Conservation (phyloP, 768 basidiomycete species). For the Dictyophora rubrovolvata region DNA sequence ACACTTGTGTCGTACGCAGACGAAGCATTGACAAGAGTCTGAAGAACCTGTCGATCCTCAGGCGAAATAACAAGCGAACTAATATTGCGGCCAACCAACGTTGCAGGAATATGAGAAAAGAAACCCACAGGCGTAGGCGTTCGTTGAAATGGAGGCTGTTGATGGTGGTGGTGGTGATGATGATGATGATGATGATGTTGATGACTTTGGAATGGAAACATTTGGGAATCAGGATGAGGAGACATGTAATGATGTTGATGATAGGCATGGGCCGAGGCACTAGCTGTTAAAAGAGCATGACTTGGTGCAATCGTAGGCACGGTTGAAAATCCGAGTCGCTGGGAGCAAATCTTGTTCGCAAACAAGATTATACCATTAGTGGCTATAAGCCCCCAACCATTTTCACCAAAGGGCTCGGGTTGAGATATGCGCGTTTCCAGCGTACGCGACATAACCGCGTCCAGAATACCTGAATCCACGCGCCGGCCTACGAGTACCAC, state of each 20-base stretch:
- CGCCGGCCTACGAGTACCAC: slow-evolving; percentile 83
- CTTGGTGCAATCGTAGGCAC: slow-evolving; percentile 15
- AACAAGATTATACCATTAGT: slow-evolving; percentile 9
- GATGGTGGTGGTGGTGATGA: neutral
- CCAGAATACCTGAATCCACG: slow-evolving; percentile 46
- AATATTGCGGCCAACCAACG: neutral
- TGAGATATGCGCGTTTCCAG: slow-evolving; percentile 12
- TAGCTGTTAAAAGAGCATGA: slow-evolving; percentile 14
- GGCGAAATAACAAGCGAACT: neutral
- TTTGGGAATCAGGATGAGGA: neutral
- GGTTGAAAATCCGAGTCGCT: neutral
- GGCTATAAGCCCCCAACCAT: slow-evolving; percentile 3
- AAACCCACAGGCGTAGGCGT: neutral
- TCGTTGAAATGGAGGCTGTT: neutral
- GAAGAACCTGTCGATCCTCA: neutral
- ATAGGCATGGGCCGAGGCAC: slow-evolving; percentile 23
- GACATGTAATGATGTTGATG: neutral
- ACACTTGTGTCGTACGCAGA: neutral
- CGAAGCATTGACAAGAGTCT: neutral
- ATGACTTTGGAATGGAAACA: neutral
- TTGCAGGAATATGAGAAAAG: neutral
- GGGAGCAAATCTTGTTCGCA: neutral
- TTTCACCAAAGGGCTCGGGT: slow-evolving; percentile 2
- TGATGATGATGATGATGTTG: neutral
- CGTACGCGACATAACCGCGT: slow-evolving; percentile 45